Evolutionary conservation across 169 alveolate genomes (phyloP).

Genomic region (Plasmodium inui): DNA sequence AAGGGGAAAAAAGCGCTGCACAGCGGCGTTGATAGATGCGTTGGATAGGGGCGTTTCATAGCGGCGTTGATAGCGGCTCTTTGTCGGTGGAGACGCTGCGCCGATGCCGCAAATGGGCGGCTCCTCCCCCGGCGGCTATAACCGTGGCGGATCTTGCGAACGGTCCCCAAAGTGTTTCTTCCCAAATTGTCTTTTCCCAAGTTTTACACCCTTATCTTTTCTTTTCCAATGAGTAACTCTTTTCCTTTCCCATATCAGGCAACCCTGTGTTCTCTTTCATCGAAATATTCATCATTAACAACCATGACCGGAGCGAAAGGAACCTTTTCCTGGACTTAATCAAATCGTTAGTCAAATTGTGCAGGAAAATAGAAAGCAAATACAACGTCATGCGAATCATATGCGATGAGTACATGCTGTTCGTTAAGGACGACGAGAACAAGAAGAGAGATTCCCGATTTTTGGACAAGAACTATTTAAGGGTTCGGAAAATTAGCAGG

Average conservation of each 20-base stretch:
- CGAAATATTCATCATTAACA: constrained; percentile 53
- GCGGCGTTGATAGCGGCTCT: not conserved
- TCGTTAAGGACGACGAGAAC: constrained; percentile 40
- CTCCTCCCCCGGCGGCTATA: too few relatives aligned
- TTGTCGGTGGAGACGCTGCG: not conserved
- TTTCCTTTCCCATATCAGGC: constrained; percentile 16
- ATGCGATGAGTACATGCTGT: constrained; percentile 26
- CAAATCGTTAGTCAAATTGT: constrained; percentile 36
- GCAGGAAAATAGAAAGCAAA: constrained; percentile 54
- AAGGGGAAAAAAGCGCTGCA: too few relatives aligned
- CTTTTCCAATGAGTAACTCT: not conserved
- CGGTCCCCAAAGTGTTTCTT: too few relatives aligned
- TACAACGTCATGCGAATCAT: constrained; percentile 51
- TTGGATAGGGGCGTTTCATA: too few relatives aligned
- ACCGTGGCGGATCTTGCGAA: too few relatives aligned
- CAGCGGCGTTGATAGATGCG: too few relatives aligned
- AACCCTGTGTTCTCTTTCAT: constrained; percentile 62
- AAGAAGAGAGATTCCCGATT: constrained; percentile 16
- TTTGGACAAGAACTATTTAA: constrained; percentile 47
- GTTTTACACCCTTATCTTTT: too few relatives aligned
- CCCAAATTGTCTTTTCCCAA: not conserved
- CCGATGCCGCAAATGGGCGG: not conserved
- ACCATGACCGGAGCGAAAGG: constrained; percentile 44
- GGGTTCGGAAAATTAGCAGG: constrained; percentile 22
- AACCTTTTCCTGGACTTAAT: constrained; percentile 35